Conservation (phyloP, 129 eudicot species). For the Ambrosia trifida region DNA sequence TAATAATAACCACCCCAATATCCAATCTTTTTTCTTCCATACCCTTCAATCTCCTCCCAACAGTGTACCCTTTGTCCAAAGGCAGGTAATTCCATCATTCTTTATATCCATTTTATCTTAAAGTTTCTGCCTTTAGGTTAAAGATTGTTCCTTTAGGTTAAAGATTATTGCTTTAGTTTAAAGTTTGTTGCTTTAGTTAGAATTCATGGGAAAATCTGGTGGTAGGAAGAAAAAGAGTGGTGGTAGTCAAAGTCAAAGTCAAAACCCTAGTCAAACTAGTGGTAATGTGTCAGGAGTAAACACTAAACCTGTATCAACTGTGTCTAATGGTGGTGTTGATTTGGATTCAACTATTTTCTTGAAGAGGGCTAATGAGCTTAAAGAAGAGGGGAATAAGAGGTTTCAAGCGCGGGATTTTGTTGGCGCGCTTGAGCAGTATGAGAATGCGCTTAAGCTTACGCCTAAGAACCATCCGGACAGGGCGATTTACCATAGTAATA, state of each 20-base stretch:
- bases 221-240: constrained; percentile 67
- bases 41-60: constrained; percentile 27
- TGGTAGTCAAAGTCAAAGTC: constrained; percentile 33
- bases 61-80: not conserved
- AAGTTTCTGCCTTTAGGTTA: constrained; percentile 23
- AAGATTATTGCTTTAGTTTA: not conserved
- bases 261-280: constrained; percentile 45
- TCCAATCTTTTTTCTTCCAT: not conserved
- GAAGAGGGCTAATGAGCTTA: constrained; percentile 89
- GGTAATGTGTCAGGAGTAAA: constrained; percentile 37
- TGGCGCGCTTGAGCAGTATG: constrained; percentile 83
- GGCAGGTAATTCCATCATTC: constrained; percentile 27
- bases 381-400: constrained; percentile 87
- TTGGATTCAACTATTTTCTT: constrained; percentile 65
- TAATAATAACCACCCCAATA: constrained; percentile 31
- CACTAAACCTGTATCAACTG: constrained; percentile 33
- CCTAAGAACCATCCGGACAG: constrained; percentile 83
- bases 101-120: not conserved
- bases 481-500: constrained; percentile 85
- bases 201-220: constrained; percentile 81
- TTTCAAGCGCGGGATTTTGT: constrained; percentile 81
- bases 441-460: constrained; percentile 73
- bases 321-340: constrained; percentile 57
- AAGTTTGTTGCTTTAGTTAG: constrained; percentile 23
- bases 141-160: constrained; percentile 12